Percentiles rank a stretch among this genome's conserved stretches.
Evolutionary conservation across 2,329 filamentous ascomycete species (phyloP).

Genomic region (Samsoniella hepiali): DNA sequence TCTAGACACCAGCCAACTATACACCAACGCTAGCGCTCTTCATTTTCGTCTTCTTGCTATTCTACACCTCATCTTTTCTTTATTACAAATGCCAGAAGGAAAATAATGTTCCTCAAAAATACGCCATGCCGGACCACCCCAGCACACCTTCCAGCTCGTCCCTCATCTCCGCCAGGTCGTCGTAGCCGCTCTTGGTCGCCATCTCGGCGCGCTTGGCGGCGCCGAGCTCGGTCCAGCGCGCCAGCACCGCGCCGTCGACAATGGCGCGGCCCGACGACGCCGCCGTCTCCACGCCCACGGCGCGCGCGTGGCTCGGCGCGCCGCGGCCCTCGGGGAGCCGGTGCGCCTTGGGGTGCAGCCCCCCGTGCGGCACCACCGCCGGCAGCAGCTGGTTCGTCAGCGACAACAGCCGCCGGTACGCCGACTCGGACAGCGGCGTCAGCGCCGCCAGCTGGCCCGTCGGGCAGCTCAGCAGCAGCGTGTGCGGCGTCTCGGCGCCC

Average conservation of each 20-base stretch:
- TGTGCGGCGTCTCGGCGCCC: constrained; percentile 33
- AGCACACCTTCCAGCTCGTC: constrained; percentile 64
- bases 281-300: constrained; percentile 54
- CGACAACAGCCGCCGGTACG: constrained; percentile 79
- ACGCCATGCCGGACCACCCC: constrained; percentile 61
- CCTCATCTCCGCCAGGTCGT: constrained; percentile 62
- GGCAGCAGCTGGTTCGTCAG: constrained; percentile 77
- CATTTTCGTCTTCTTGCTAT: neutral
- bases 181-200: constrained; percentile 67
- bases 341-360: constrained; percentile 80
- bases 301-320: constrained; percentile 35
- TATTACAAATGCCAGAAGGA: neutral
- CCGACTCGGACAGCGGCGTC: constrained; percentile 71
- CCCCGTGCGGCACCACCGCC: constrained; percentile 71
- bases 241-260: constrained; percentile 74
- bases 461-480: constrained; percentile 67
- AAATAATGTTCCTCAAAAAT: constrained; percentile 39
- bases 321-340: constrained; percentile 52
- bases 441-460: constrained; percentile 76
- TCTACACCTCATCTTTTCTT: neutral
- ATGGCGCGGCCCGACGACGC: constrained; percentile 62
- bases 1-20: neutral
- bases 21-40: neutral
- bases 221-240: constrained; percentile 72
- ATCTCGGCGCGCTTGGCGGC: constrained; percentile 70